Percentiles rank a stretch among this genome's conserved stretches.
phyloP scores from a whole-genome alignment of 805 yeast genomes.

The Saturnispora halmiae region DNA sequence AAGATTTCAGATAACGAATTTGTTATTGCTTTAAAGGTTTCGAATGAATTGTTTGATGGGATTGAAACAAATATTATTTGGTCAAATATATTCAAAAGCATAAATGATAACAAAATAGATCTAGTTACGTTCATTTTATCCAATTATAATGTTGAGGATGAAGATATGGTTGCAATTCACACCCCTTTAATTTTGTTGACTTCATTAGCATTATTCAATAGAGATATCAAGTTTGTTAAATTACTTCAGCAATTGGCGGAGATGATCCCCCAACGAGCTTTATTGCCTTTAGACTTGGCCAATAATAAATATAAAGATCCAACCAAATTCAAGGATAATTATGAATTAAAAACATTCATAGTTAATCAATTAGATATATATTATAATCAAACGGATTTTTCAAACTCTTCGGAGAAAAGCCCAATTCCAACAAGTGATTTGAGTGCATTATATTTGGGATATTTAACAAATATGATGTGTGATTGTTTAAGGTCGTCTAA shows the following conservation, averaged over 20 bases:
- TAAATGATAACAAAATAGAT: slow-evolving; percentile 33
- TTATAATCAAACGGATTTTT: slow-evolving; percentile 10
- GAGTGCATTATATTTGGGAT: slow-evolving; percentile 32
- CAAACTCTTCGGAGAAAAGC: slow-evolving; percentile 11
- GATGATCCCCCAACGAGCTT: slow-evolving; percentile 55
- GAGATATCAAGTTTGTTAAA: slow-evolving; percentile 29
- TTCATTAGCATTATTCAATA: slow-evolving; percentile 28
- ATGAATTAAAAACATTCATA: slow-evolving; percentile 13
- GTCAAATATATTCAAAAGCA: slow-evolving; percentile 45
- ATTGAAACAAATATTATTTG: slow-evolving; percentile 77
- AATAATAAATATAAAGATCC: slow-evolving; percentile 13
- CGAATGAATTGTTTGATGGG: slow-evolving; percentile 70
- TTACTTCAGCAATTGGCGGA: slow-evolving; percentile 38
- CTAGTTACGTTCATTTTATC: slow-evolving; percentile 51
- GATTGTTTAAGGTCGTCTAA: slow-evolving; percentile 13
- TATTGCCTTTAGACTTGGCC: slow-evolving; percentile 43
- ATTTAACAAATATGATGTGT: slow-evolving; percentile 21
- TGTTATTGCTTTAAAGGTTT: slow-evolving; percentile 45
- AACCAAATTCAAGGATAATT: slow-evolving; percentile 7
- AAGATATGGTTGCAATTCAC: slow-evolving; percentile 72
- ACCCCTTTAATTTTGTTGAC: slow-evolving; percentile 57
- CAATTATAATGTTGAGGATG: slow-evolving; percentile 71
- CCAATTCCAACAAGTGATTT: slow-evolving; percentile 39
- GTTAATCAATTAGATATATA: slow-evolving; percentile 14
- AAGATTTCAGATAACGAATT: slow-evolving; percentile 21